Base-by-base conservation (phyloP, 2,329 filamentous ascomycete species). In the Ciborinia camelliae region DNA sequence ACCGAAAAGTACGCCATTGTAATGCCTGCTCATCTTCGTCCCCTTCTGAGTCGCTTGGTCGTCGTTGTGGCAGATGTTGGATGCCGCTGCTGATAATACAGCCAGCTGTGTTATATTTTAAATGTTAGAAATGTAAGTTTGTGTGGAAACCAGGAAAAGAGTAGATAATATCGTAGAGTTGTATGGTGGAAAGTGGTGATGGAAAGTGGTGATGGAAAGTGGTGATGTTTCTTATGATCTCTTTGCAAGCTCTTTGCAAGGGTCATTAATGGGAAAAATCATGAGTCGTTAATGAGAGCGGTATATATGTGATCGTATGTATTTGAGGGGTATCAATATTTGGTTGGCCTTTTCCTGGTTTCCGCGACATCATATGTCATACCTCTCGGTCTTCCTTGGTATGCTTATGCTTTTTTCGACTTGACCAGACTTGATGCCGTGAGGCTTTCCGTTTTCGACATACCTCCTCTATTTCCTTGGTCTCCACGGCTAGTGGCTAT, bases 401-500 rank as follows among this genome's bases (percentile, higher is more conserved):
- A 53, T 63, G 52, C 43, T 63, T 63, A 7, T 37, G 45, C 35
- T 48, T 63, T 20, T 63, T 63, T 32, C 52, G 53, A 37, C 39
- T 28, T 32, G 53, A 50, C 61, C 61, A 63, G 28, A n/a, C 60
- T 30, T 62, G 48, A 62, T 57, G 52, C 30, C 61, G 51, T n/a
- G 52, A 39, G 53, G 32, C 61, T 39, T 63, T 63, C 30, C 61
- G 32, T 20, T 63, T 63, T 50, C 61, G 28, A 58, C 41, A 48
- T 50, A 35, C 61, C 43, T 63, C 61, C 61, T 63, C 61, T 30
- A 35, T 32, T 48, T 63, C 61, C 45, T 35, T 63, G 45, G 51
- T 57, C 12, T 63, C 61, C 39, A 58, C 30, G 52, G 61, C 61
- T 63, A 58, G 30, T 63, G 61, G 61, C 62, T 67, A 71, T 65